Percentiles rank a stretch among this genome's conserved stretches.
These are phyloP conservation scores for Zymoseptoria brevis DNA, from an alignment of 2,329 filamentous ascomycete genomes.

Conservation along the genomic window DNA sequence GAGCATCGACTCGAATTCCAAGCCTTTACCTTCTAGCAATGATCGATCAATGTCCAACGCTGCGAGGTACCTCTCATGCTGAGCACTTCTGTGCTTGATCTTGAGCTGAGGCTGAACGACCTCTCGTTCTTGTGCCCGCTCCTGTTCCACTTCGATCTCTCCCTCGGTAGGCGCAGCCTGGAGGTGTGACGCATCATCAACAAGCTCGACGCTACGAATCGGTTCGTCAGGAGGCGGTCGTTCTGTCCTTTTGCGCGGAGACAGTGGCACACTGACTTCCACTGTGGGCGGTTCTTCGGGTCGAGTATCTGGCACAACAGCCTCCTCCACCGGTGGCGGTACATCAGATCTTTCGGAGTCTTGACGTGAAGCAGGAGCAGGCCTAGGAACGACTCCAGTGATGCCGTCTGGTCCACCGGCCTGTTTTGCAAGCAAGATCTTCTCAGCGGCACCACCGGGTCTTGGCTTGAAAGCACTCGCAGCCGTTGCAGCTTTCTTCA, in stretches of 20 bases:
- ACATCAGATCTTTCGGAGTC: constrained; percentile 5
- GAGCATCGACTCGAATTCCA: constrained; percentile 74
- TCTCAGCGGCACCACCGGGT: constrained; percentile 76
- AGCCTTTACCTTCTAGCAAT: constrained; percentile 66
- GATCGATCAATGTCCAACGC: constrained; percentile 68
- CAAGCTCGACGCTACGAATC: constrained; percentile 16
- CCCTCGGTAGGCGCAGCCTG: constrained; percentile 12
- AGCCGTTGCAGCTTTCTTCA: constrained; percentile 73
- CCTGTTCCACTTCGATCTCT: constrained; percentile 12
- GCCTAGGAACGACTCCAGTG: constrained; percentile 77
- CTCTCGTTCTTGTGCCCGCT: constrained; percentile 21
- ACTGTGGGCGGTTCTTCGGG: constrained; percentile 15
- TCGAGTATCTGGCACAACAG: not conserved
- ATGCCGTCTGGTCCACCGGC: constrained; percentile 74
- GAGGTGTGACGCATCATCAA: constrained; percentile 15
- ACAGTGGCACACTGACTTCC: constrained; percentile 21
- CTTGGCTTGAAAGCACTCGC: constrained; percentile 73
- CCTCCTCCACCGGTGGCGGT: not conserved
- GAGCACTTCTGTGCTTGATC: constrained; percentile 55
- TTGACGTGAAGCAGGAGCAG: constrained; percentile 47
- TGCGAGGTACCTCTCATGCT: constrained; percentile 70
- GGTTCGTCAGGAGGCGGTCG: constrained; percentile 2
- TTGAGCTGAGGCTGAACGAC: constrained; percentile 23
- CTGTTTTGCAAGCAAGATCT: constrained; percentile 50
- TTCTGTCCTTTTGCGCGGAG: constrained; percentile 15